Evolutionary conservation across 2,329 filamentous ascomycete genomes (phyloP).

Genomic region (Nectriaceae sp.): DNA sequence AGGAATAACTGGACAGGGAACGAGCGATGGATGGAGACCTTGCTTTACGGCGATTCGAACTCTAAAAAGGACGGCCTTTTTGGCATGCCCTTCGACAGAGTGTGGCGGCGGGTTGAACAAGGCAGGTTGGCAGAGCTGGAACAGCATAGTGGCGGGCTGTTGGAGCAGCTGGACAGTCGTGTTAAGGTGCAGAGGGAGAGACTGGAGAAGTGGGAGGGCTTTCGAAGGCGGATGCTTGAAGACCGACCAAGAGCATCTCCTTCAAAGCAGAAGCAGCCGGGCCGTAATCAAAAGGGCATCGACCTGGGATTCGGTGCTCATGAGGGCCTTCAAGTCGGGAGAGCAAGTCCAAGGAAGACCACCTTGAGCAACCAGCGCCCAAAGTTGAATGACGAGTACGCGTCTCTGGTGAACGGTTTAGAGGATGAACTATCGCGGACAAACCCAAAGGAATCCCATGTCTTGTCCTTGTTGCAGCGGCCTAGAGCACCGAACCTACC

Average conservation of each 20-base stretch:
- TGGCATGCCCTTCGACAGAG: conserved; percentile 64
- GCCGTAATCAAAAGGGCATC: conserved; percentile 42
- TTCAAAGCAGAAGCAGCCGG: conserved; percentile 21
- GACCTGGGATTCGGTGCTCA: conserved; percentile 58
- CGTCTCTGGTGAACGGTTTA: conserved; percentile 43
- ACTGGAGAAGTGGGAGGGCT: conserved; percentile 73
- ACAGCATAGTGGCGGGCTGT: conserved; percentile 50
- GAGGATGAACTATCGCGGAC: conserved; percentile 41
- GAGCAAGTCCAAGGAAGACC: conserved; percentile 30
- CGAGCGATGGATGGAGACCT: conserved; percentile 69
- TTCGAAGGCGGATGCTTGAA: conserved; percentile 53
- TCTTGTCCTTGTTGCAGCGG: conserved; percentile 25
- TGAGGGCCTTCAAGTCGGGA: conserved; percentile 47
- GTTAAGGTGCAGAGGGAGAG: conserved; percentile 68
- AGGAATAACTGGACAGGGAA: conserved; percentile 79
- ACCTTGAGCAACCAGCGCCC: conserved; percentile 18
- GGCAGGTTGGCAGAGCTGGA: conserved; percentile 60
- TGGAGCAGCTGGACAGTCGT: conserved; percentile 72
- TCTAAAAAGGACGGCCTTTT: conserved; percentile 64
- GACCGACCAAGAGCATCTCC: conserved; percentile 25
- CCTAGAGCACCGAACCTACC: background rate
- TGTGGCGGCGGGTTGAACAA: conserved; percentile 69
- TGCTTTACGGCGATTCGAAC: conserved; percentile 67
- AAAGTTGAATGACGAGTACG: conserved; percentile 44
- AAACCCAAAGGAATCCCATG: conserved; percentile 16